phyloP scores from a whole-genome alignment of 768 basidiomycete genomes.

The Zangia roseola region DNA sequence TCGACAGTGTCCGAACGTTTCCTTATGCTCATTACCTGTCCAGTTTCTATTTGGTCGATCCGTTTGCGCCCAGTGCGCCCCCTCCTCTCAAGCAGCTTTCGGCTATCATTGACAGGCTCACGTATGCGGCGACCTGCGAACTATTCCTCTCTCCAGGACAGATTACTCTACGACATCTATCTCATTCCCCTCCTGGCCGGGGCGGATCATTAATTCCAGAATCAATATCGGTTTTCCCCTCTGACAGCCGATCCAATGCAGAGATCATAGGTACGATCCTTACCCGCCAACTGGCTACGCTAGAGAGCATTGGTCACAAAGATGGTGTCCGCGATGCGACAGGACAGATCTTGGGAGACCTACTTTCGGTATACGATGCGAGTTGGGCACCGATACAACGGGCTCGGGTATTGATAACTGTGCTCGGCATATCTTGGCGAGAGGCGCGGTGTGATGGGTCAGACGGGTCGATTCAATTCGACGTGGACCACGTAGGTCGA shows the following conservation, averaged over 20 bases:
- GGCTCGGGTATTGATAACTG: slow-evolving; percentile 53
- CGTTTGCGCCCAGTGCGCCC: slow-evolving; percentile 39
- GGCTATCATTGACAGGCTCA: slow-evolving; percentile 60
- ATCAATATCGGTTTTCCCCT: slow-evolving; percentile 16
- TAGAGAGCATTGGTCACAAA: slow-evolving; percentile 59
- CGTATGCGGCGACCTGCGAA: slow-evolving; percentile 67
- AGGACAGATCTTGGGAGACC: slow-evolving; percentile 44
- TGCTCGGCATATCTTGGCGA: slow-evolving; percentile 46
- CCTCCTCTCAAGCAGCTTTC: slow-evolving; percentile 53
- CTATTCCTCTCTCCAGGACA: slow-evolving; percentile 51
- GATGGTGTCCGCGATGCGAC: slow-evolving; percentile 46
- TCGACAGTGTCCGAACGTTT: slow-evolving; percentile 50
- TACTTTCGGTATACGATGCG: slow-evolving; percentile 48
- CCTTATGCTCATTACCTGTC: slow-evolving; percentile 41
- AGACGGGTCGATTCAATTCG: slow-evolving; percentile 18
- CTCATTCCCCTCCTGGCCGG: background rate
- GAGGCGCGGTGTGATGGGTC: slow-evolving; percentile 21
- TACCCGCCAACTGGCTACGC: slow-evolving; percentile 56
- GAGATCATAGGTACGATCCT: slow-evolving; percentile 53
- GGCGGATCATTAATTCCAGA: background rate
- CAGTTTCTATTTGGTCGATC: slow-evolving; percentile 19
- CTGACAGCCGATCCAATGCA: slow-evolving; percentile 10
- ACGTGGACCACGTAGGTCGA: slow-evolving; percentile 37
- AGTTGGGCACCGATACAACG: slow-evolving; percentile 54
- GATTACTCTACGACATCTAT: slow-evolving; percentile 43